Conservation (phyloP, 352 stramenopile species). For the Pythium pectinolyticum region DNA sequence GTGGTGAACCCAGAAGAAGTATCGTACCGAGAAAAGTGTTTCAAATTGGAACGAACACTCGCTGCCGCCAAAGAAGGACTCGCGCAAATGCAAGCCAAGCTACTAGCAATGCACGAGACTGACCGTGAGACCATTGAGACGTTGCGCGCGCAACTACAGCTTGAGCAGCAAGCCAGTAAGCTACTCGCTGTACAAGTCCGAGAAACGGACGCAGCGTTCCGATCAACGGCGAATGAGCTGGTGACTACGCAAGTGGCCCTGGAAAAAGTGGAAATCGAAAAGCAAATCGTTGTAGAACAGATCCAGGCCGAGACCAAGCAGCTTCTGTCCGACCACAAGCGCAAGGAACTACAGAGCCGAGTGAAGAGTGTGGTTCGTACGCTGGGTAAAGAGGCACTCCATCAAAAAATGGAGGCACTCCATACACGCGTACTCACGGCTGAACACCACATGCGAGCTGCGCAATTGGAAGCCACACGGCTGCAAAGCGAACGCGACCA, state of each 20-base stretch:
- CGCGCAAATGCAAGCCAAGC: slow-evolving; percentile 29
- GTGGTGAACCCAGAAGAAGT: slow-evolving; percentile 32
- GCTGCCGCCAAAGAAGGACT: slow-evolving; percentile 43
- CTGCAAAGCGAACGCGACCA: slow-evolving; percentile 37
- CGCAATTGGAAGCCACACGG: slow-evolving; percentile 43
- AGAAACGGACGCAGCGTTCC: slow-evolving; percentile 50
- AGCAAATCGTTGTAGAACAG: slow-evolving; percentile 44
- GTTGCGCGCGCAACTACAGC: slow-evolving; percentile 48
- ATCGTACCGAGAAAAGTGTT: slow-evolving; percentile 50
- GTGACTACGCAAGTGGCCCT: slow-evolving; percentile 50
- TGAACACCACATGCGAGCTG: slow-evolving; percentile 53
- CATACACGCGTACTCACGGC: slow-evolving; percentile 47
- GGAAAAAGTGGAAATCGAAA: slow-evolving; percentile 45
- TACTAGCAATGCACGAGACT: slow-evolving; percentile 33
- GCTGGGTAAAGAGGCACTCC: slow-evolving; percentile 62
- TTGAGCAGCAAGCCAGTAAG: slow-evolving; percentile 53
- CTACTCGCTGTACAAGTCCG: slow-evolving; percentile 48
- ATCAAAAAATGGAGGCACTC: slow-evolving; percentile 61
- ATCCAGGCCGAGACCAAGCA: slow-evolving; percentile 46
- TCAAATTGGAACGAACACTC: slow-evolving; percentile 58
- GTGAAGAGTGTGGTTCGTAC: slow-evolving; percentile 59
- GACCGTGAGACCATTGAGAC: slow-evolving; percentile 35
- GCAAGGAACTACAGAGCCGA: slow-evolving; percentile 47
- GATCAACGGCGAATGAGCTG: slow-evolving; percentile 42
- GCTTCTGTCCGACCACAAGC: slow-evolving; percentile 53